These are phyloP conservation scores for Hypoxylon trugodes DNA, from an alignment of 495 filamentous ascomycete species.

Conservation along the genomic window DNA sequence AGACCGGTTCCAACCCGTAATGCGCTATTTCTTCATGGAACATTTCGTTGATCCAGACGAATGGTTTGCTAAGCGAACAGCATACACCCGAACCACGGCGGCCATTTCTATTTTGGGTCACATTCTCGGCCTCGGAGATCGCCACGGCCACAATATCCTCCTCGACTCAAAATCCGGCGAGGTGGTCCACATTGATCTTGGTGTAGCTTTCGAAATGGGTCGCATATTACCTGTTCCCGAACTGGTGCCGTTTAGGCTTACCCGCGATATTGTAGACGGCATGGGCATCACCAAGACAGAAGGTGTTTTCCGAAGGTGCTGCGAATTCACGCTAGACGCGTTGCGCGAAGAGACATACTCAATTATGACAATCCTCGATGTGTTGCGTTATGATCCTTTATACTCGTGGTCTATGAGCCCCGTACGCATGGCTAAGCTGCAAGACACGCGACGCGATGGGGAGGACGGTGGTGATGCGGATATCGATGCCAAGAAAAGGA, in stretches of 20 bases:
- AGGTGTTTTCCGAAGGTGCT: constrained; percentile 94
- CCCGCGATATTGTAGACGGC: constrained; percentile 94
- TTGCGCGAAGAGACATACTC: constrained; percentile 90
- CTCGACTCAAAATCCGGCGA: constrained; percentile 90
- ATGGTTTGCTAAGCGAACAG: constrained; percentile 87
- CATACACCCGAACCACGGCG: constrained; percentile 91
- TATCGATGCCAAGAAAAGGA: constrained; percentile 48
- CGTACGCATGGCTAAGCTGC: constrained; percentile 72
- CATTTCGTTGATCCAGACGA: constrained; percentile 92
- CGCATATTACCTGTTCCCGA: constrained; percentile 92
- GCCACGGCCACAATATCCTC: constrained; percentile 96
- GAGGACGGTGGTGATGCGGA: constrained; percentile 39
- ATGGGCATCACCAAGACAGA: constrained; percentile 97
- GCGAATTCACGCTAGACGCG: constrained; percentile 95
- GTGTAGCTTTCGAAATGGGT: constrained; percentile 95
- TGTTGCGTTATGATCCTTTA: constrained; percentile 93
- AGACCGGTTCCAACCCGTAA: constrained; percentile 87
- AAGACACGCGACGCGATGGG: constrained; percentile 57
- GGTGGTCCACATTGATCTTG: constrained; percentile 95
- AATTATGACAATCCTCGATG: constrained; percentile 97
- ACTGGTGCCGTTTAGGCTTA: constrained; percentile 92
- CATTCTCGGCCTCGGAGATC: constrained; percentile 92
- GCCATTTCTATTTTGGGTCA: constrained; percentile 95
- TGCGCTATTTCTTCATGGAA: constrained; percentile 97
- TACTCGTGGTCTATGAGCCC: constrained; percentile 97